phyloP scores from a whole-genome alignment of 805 yeast species.

The Saturnispora zaruensis region DNA sequence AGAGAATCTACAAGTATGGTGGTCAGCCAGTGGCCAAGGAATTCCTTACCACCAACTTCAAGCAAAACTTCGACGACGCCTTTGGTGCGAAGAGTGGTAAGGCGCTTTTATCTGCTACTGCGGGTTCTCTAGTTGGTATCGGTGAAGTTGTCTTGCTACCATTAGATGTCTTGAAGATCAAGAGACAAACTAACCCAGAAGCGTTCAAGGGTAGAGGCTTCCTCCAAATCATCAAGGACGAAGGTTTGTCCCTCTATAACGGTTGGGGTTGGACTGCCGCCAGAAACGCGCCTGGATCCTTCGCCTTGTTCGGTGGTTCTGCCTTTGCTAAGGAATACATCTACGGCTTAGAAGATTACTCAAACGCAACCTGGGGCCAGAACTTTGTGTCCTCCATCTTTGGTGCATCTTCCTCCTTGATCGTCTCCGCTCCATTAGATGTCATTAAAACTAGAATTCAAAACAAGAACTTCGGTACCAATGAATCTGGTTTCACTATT shows the following conservation, averaged over 20 bases:
- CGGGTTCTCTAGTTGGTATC: constrained; percentile 94
- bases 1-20: constrained; percentile 97
- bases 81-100: constrained; percentile 95
- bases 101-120: constrained; percentile 94
- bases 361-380: constrained; percentile 89
- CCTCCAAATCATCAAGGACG: constrained; percentile 74
- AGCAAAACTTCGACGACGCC: constrained; percentile 54
- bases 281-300: constrained; percentile 98
- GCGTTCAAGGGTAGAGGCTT: constrained; percentile 98
- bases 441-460: constrained; percentile 98
- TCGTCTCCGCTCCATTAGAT: constrained; percentile 95
- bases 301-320: constrained; percentile 96
- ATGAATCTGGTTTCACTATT: constrained; percentile 88
- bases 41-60: constrained; percentile 69
- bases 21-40: constrained; percentile 99
- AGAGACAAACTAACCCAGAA: constrained; percentile 99
- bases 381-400: constrained; percentile 90
- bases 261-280: constrained; percentile 99
- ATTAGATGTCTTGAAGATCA: constrained; percentile 91
- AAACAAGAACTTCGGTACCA: constrained; percentile 90
- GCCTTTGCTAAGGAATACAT: constrained; percentile 98
- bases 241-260: constrained; percentile 87
- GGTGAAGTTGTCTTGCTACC: constrained; percentile 96
- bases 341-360: constrained; percentile 76
- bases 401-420: constrained; percentile 95